phyloP scores from a whole-genome alignment of 2,329 filamentous ascomycete species.

The Orbilia oligospora region DNA sequence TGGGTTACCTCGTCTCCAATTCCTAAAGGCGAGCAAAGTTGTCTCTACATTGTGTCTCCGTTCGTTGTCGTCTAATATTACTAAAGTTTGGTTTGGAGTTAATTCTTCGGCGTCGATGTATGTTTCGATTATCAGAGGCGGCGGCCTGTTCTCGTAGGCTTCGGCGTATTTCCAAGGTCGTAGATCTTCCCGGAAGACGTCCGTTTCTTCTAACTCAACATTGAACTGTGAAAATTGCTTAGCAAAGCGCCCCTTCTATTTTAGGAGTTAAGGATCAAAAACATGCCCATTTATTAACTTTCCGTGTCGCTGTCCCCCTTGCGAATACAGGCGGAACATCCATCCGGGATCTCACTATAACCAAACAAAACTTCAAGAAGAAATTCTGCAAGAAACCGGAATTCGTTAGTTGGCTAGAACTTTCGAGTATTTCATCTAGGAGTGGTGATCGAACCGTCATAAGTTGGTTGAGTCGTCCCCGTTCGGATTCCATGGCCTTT shows the following conservation, averaged over 20 bases:
- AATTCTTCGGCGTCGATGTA: constrained; percentile 86
- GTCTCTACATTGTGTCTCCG: constrained; percentile 94
- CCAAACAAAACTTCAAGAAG: constrained; percentile 59
- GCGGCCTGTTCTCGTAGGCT: constrained; percentile 81
- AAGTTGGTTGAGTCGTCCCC: constrained; percentile 56
- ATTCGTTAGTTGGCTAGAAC: constrained; percentile 24
- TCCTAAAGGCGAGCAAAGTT: constrained; percentile 78
- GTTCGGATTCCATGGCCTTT: constrained; percentile 58
- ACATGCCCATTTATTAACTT: constrained; percentile 61
- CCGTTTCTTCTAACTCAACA: constrained; percentile 92
- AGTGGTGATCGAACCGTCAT: constrained; percentile 52
- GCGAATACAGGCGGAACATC: constrained; percentile 59
- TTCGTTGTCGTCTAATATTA: constrained; percentile 87
- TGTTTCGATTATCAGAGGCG: constrained; percentile 88
- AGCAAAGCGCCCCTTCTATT: neutral
- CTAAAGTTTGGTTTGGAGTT: constrained; percentile 86
- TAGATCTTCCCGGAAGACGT: constrained; percentile 86
- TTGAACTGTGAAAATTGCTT: constrained; percentile 78
- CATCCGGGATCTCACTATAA: constrained; percentile 59
- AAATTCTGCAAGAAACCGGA: constrained; percentile 46
- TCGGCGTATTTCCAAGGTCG: constrained; percentile 85
- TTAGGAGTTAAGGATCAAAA: neutral
- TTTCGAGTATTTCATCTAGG: constrained; percentile 6
- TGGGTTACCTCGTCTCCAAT: constrained; percentile 60
- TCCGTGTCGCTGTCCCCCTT: constrained; percentile 54